Conservation (phyloP, 371 early-diverging fungal species). For the Mucor saturninus region DNA sequence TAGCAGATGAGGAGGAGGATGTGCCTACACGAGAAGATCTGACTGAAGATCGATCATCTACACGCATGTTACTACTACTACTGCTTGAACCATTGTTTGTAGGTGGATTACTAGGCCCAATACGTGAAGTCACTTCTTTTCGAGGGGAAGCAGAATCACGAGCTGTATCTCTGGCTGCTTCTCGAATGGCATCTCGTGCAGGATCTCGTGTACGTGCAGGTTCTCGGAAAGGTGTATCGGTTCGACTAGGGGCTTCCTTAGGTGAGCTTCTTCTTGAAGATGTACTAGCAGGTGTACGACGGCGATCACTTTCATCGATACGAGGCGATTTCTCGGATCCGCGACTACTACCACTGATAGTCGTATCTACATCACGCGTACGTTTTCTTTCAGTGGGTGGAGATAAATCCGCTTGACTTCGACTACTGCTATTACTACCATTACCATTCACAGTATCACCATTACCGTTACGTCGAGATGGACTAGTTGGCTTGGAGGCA, state of each 20-base stretch:
- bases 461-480: not conserved
- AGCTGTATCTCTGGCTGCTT: conserved; percentile 21
- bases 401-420: not conserved
- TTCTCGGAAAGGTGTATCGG: conserved; percentile 9
- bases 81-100: not conserved
- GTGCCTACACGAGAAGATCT: not conserved
- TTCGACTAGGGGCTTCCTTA: conserved; percentile 10
- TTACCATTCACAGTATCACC: not conserved
- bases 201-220: conserved; percentile 4
- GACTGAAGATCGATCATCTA: not conserved
- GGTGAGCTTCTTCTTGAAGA: conserved; percentile 15
- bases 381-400: conserved; percentile 10
- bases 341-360: not conserved
- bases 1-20: too few species aligned
- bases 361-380: conserved; percentile 12
- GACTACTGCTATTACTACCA: too few species aligned
- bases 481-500: not conserved
- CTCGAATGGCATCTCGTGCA: conserved; percentile 27
- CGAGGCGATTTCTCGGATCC: conserved; percentile 8
- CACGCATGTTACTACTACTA: conserved; percentile 2
- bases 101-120: not conserved
- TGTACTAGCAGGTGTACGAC: conserved; percentile 12
- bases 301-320: conserved; percentile 5
- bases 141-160: conserved; percentile 20
- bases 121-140: not conserved